phyloP scores from a whole-genome alignment of 2,329 filamentous ascomycete species.

The Colletotrichum orbiculare region DNA sequence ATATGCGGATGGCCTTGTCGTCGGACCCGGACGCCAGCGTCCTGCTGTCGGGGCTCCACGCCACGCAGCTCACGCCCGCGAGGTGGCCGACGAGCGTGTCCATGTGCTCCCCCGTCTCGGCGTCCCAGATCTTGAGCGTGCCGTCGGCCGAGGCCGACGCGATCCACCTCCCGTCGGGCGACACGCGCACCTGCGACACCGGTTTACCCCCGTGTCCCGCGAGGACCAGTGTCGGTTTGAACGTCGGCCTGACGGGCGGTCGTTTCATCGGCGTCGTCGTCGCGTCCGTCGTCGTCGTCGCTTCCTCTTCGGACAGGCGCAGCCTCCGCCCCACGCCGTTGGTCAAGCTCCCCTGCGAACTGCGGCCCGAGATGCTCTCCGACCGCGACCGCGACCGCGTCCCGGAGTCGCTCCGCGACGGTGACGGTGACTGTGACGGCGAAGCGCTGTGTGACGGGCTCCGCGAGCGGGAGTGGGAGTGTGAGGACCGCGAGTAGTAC shows the following conservation, averaged over 20 bases:
- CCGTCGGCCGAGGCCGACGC: slow-evolving; percentile 91
- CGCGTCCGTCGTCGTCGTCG: slow-evolving; percentile 39
- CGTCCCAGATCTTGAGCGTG: slow-evolving; percentile 92
- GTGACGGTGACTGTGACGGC: slow-evolving; percentile 37
- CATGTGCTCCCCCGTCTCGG: slow-evolving; percentile 79
- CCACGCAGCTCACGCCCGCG: slow-evolving; percentile 89
- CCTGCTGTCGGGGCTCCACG: slow-evolving; percentile 92
- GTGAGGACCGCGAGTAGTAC: slow-evolving; percentile 38
- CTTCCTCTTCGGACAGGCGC: slow-evolving; percentile 42
- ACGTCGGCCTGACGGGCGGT: slow-evolving; percentile 30
- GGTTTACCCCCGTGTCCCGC: slow-evolving; percentile 78
- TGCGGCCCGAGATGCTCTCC: slow-evolving; percentile 43
- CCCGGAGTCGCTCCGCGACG: slow-evolving; percentile 46
- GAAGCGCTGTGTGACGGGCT: slow-evolving; percentile 35
- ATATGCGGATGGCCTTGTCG: slow-evolving; percentile 94
- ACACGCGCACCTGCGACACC: slow-evolving; percentile 89
- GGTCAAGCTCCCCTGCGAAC: slow-evolving; percentile 37
- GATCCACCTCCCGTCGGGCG: slow-evolving; percentile 89
- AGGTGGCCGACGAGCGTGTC: slow-evolving; percentile 94
- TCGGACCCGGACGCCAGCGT: slow-evolving; percentile 92
- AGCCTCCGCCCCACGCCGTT: slow-evolving; percentile 33
- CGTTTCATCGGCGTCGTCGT: slow-evolving; percentile 40
- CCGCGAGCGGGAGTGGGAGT: slow-evolving; percentile 40
- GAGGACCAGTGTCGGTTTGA: slow-evolving; percentile 63
- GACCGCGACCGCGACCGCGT: slow-evolving; percentile 48